phyloP scores from a whole-genome alignment of 2,329 filamentous ascomycete species.

The Fusarium kyushuense region DNA sequence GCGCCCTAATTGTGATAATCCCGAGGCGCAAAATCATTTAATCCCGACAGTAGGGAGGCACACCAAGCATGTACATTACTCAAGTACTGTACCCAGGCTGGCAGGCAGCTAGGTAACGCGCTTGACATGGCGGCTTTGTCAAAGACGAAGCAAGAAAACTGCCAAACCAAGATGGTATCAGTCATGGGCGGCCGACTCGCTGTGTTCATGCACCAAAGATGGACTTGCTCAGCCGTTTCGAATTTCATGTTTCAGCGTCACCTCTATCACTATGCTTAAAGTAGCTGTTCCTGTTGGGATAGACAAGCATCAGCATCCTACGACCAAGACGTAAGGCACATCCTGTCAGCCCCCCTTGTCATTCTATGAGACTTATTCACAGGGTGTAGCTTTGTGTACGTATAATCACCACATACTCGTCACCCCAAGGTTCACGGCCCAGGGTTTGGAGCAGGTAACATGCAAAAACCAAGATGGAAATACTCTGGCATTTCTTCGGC shows the following conservation, averaged over 20 bases:
- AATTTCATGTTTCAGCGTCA: conserved; percentile 44
- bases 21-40: conserved; percentile 17
- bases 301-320: conserved; percentile 41
- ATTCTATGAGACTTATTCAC: conserved; percentile 6
- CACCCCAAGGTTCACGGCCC: neutral
- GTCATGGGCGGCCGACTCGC: conserved; percentile 5
- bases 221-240: conserved; percentile 43
- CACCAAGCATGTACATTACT: neutral
- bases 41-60: conserved; percentile 17
- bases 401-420: conserved; percentile 8
- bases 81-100: neutral
- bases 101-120: neutral
- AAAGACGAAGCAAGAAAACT: conserved; percentile 6
- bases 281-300: conserved; percentile 9
- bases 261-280: conserved; percentile 13
- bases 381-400: conserved; percentile 6
- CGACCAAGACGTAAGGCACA: conserved; percentile 10
- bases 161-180: conserved; percentile 16
- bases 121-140: conserved; percentile 8
- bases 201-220: conserved; percentile 30
- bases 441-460: conserved; percentile 2
- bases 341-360: conserved; percentile 6
- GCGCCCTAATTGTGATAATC: conserved; percentile 8
- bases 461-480: conserved; percentile 14
- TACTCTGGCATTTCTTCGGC: conserved; percentile 27